phyloP scores from a whole-genome alignment of 352 stramenopile genomes.

The Pythium biforme region DNA sequence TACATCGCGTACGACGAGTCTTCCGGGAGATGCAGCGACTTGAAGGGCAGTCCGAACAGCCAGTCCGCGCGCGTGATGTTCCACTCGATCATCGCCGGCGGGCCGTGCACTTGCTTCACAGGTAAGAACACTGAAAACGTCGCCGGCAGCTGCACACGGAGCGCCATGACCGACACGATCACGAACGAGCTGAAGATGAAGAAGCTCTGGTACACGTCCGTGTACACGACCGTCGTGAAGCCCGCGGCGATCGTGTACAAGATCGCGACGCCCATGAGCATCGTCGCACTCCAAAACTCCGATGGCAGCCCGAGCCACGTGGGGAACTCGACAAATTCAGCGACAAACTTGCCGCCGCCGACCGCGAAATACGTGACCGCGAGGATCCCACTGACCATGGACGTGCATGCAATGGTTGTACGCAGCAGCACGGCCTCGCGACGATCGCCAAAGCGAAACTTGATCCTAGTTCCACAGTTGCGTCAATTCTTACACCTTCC shows the following conservation, averaged over 20 bases:
- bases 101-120: constrained; percentile 30
- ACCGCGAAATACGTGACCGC: constrained; percentile 79
- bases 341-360: constrained; percentile 76
- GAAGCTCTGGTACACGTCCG: constrained; percentile 78
- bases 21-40: constrained; percentile 35
- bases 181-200: constrained; percentile 81
- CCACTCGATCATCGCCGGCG: constrained; percentile 44
- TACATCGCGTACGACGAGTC: constrained; percentile 73
- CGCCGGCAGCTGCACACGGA: constrained; percentile 50
- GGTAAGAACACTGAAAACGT: constrained; percentile 66
- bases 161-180: constrained; percentile 57
- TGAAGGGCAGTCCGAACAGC: constrained; percentile 42
- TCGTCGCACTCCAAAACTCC: constrained; percentile 67
- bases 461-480: constrained; percentile 47
- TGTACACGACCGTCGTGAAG: constrained; percentile 79
- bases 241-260: constrained; percentile 72
- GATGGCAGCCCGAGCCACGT: constrained; percentile 50
- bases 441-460: constrained; percentile 68
- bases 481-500: background rate
- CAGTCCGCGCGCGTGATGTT: constrained; percentile 51
- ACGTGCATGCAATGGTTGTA: constrained; percentile 71
- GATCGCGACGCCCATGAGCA: constrained; percentile 67
- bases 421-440: constrained; percentile 54
- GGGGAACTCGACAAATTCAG: constrained; percentile 69
- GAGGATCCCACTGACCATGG: constrained; percentile 58